A percentile compares a stretch with the other conserved stretches of the same genome.
Conservation (phyloP, 108 stramenopile species). For the Seminavis robusta region DNA sequence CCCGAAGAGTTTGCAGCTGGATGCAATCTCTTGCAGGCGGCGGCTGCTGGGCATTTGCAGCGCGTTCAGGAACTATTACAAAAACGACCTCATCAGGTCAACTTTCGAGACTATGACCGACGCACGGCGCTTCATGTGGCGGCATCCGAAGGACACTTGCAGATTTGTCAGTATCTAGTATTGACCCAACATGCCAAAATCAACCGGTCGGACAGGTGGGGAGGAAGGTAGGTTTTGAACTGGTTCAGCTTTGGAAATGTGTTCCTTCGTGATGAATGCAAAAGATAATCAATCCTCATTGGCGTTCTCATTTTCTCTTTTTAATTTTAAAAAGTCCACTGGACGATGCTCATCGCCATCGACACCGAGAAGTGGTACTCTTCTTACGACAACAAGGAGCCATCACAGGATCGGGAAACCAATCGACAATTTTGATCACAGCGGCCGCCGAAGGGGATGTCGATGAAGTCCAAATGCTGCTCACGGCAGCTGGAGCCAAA, state of each 20-base stretch:
- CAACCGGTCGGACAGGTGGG: constrained; percentile 81
- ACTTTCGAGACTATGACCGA: constrained; percentile 89
- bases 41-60: constrained; percentile 50
- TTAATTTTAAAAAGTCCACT: constrained; percentile 65
- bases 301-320: background rate
- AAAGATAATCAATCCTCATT: too few species aligned
- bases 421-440: constrained; percentile 62
- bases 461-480: constrained; percentile 65
- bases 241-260: too few species aligned
- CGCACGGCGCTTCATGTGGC: constrained; percentile 84
- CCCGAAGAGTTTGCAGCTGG: constrained; percentile 75
- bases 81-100: constrained; percentile 39
- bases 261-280: too few species aligned
- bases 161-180: constrained; percentile 51
- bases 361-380: constrained; percentile 57
- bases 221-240: constrained; percentile 18
- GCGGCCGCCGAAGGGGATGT: constrained; percentile 82
- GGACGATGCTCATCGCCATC: constrained; percentile 87
- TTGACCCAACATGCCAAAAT: constrained; percentile 47
- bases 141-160: constrained; percentile 77
- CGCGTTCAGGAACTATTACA: constrained; percentile 38
- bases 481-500: constrained; percentile 13
- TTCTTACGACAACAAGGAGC: constrained; percentile 74
- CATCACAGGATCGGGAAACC: constrained; percentile 59
- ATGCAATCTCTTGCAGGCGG: constrained; percentile 75